phyloP scores from a whole-genome alignment of 2,329 filamentous ascomycete genomes.

The Penicillium sp. region DNA sequence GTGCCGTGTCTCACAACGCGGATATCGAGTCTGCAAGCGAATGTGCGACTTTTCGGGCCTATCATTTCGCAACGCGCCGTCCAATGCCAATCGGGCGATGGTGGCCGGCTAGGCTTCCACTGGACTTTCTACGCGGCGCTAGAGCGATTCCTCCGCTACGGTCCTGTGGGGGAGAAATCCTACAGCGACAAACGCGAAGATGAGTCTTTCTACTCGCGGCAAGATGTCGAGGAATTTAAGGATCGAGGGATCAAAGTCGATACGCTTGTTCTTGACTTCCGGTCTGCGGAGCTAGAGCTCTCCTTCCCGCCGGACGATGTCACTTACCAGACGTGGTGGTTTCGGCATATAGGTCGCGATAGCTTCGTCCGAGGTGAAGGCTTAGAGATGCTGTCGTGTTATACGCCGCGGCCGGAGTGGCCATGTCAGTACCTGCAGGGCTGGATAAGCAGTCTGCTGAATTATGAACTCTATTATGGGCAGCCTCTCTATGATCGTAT shows the following conservation, averaged over 20 bases:
- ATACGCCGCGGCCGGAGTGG: too few species aligned
- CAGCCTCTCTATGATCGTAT: too few species aligned
- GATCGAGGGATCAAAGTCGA: slow-evolving; percentile 2
- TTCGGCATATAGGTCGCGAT: neutral
- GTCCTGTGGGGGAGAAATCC: slow-evolving; percentile 7
- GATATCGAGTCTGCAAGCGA: neutral
- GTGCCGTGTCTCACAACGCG: neutral
- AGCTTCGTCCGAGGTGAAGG: too few species aligned
- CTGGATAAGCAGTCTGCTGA: too few species aligned
- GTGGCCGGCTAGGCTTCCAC: slow-evolving; percentile 6
- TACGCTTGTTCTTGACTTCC: slow-evolving; percentile 9
- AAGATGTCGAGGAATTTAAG: neutral
- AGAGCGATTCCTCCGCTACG: slow-evolving; percentile 14
- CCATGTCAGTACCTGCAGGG: too few species aligned
- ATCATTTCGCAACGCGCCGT: neutral
- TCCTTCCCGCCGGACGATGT: neutral
- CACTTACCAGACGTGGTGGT: neutral
- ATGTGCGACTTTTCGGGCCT: neutral
- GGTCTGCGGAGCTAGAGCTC: neutral
- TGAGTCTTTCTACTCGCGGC: neutral
- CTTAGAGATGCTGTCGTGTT: too few species aligned
- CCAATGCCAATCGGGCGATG: neutral
- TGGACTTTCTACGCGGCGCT: slow-evolving; percentile 17
- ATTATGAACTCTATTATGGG: too few species aligned
- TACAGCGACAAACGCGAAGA: neutral